Conservation (phyloP, 1,284 basidiomycete genomes). For the Malassezia psittaci region DNA sequence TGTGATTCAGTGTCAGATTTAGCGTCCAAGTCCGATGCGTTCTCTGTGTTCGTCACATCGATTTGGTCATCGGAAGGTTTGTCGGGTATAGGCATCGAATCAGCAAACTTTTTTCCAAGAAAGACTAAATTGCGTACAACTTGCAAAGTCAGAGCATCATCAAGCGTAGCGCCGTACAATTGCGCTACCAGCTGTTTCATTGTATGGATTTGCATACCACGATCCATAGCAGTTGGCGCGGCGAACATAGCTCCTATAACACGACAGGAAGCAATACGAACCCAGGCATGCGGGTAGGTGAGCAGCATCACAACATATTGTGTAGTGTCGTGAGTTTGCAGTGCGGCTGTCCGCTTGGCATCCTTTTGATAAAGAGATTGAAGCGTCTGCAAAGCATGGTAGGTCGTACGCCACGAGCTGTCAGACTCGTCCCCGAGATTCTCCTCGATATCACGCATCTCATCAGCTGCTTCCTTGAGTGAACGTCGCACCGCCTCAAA, state of each 20-base stretch:
- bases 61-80: conserved; percentile 11
- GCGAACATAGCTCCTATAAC: conserved; percentile 66
- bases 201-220: conserved; percentile 58
- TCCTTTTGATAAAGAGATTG: conserved; percentile 11
- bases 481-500: background rate
- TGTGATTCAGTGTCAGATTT: conserved; percentile 19
- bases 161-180: conserved; percentile 70
- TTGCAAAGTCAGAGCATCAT: conserved; percentile 67
- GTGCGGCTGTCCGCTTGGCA: background rate
- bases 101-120: conserved; percentile 57
- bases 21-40: conserved; percentile 17
- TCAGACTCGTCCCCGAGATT: background rate
- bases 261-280: conserved; percentile 69
- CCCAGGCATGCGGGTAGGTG: conserved; percentile 88
- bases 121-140: conserved; percentile 90
- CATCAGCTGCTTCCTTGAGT: background rate
- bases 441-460: background rate
- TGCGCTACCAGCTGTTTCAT: conserved; percentile 69
- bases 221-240: conserved; percentile 16
- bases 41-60: conserved; percentile 29
- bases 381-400: conserved; percentile 17
- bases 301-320: conserved; percentile 61
- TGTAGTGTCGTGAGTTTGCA: background rate
- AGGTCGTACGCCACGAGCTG: conserved; percentile 41
- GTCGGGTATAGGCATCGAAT: too few relatives aligned